Evolutionary conservation across 257 asterid species (phyloP).

Genomic region (Jacaranda copaia): DNA sequence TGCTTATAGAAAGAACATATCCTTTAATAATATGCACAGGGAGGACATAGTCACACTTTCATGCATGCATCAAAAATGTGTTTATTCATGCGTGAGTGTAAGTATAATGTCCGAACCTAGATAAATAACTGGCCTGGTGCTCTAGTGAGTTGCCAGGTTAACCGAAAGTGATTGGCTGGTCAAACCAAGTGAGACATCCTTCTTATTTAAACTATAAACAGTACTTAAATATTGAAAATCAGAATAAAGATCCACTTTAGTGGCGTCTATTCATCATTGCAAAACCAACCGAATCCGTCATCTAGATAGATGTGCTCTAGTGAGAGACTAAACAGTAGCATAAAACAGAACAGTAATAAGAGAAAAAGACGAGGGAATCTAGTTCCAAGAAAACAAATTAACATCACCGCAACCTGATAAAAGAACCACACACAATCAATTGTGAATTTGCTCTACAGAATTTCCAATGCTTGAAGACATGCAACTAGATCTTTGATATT

Average conservation of each 20-base stretch:
- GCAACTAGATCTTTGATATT: not conserved
- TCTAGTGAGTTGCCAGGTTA: not conserved
- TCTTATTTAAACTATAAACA: not conserved
- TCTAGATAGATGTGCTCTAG: not conserved
- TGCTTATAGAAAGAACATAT: slow-evolving; percentile 6
- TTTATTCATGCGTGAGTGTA: too few relatives aligned
- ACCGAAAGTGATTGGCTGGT: not conserved
- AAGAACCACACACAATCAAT: not conserved
- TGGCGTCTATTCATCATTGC: not conserved
- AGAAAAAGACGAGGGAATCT: too few relatives aligned
- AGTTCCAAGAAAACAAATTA: too few relatives aligned
- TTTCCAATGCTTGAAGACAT: not conserved
- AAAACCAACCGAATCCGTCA: slow-evolving; percentile 11
- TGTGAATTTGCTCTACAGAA: not conserved
- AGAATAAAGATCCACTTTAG: not conserved
- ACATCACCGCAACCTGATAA: too few relatives aligned
- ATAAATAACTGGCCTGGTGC: not conserved
- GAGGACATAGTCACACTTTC: not conserved
- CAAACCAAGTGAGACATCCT: slow-evolving; percentile 9
- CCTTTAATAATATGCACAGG: not conserved
- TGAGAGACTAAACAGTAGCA: not conserved
- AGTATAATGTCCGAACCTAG: slow-evolving; percentile 1
- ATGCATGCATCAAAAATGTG: slow-evolving; percentile 17
- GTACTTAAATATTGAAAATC: not conserved
- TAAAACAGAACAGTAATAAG: slow-evolving; percentile 1